Percentiles rank a stretch among this genome's conserved stretches.
Conservation (phyloP, 2,329 filamentous ascomycete genomes). For the Colletotrichum viniferum region DNA sequence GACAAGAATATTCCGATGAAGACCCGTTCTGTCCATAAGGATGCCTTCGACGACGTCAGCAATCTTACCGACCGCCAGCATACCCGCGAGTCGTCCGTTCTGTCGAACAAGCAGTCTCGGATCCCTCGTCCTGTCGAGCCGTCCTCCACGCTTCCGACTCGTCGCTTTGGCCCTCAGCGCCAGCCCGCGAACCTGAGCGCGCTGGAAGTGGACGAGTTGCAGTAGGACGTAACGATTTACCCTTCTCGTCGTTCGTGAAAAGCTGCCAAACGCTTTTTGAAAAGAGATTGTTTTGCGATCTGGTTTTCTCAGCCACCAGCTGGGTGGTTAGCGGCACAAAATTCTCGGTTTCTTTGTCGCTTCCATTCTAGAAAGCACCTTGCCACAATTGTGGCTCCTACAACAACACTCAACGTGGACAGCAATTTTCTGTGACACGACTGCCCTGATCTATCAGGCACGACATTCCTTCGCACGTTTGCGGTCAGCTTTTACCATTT, state of each 20-base stretch:
- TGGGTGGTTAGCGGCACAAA: neutral
- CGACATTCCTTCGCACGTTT: neutral
- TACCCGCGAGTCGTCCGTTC: neutral
- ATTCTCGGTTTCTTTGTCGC: neutral
- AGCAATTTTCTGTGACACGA: neutral
- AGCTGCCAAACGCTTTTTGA: neutral
- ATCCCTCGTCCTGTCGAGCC: conserved; percentile 26
- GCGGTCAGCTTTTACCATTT: neutral
- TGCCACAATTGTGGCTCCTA: neutral
- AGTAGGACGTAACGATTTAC: conserved; percentile 25
- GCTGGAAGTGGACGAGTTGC: conserved; percentile 39
- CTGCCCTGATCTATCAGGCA: neutral
- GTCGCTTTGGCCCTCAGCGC: conserved; percentile 29
- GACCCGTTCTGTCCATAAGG: neutral
- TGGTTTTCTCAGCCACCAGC: neutral
- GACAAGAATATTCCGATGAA: conserved; percentile 34
- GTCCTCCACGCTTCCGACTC: conserved; percentile 23
- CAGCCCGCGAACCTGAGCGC: conserved; percentile 27
- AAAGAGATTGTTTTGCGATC: neutral
- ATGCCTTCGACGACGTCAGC: neutral
- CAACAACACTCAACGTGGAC: neutral
- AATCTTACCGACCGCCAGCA: neutral
- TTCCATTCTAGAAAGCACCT: neutral
- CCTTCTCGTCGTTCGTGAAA: neutral
- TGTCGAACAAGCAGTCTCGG: conserved; percentile 15